Evolutionary conservation across 2,329 filamentous ascomycete genomes (phyloP).

Genomic region (Drechslera avenae): DNA sequence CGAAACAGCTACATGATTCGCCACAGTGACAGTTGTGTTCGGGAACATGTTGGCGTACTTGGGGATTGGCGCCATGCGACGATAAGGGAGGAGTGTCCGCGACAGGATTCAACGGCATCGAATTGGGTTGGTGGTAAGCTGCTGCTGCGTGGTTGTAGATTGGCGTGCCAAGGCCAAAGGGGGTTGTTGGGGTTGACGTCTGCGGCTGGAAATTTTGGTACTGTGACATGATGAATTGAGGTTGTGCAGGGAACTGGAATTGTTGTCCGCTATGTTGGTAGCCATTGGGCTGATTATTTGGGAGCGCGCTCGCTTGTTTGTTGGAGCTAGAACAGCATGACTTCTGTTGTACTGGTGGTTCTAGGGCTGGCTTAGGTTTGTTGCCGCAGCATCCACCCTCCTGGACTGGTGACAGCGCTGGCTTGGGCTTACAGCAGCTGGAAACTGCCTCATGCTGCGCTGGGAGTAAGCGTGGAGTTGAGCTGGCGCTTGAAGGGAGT

Average conservation of each 20-base stretch:
- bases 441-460: constrained; percentile 34
- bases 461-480: constrained; percentile 43
- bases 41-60: constrained; percentile 43
- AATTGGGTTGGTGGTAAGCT: constrained; percentile 38
- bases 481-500: constrained; percentile 45
- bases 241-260: constrained; percentile 27
- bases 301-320: constrained; percentile 12
- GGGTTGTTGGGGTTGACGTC: constrained; percentile 18
- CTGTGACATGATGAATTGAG: constrained; percentile 27
- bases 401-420: constrained; percentile 16
- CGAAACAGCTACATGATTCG: constrained; percentile 68
- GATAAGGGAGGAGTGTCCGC: constrained; percentile 20
- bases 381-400: constrained; percentile 39
- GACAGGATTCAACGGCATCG: constrained; percentile 38
- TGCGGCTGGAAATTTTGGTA: constrained; percentile 28
- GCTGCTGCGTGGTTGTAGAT: constrained; percentile 44
- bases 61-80: constrained; percentile 32
- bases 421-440: constrained; percentile 43
- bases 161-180: constrained; percentile 39
- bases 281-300: constrained; percentile 11
- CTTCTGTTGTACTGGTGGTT: constrained; percentile 23
- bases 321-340: constrained; percentile 41
- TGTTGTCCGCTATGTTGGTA: constrained; percentile 22
- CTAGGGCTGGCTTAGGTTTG: constrained; percentile 28
- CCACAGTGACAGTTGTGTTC: constrained; percentile 66